These are phyloP conservation scores for Inga leiocalycina DNA, from an alignment of 306 rosid species.

Conservation along the genomic window DNA sequence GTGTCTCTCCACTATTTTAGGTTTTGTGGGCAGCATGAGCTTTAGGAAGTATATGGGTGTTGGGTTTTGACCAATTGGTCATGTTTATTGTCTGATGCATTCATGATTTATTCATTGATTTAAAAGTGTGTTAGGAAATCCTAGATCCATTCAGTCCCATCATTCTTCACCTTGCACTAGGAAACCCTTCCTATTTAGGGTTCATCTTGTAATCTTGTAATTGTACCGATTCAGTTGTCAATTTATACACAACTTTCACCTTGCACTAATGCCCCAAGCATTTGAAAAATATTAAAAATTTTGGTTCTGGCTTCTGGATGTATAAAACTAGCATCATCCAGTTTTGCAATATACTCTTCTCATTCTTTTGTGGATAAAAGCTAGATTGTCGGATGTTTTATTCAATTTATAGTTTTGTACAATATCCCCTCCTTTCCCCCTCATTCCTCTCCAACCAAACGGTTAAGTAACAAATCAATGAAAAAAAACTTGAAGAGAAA, in stretches of 20 bases:
- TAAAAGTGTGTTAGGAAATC: slow-evolving; percentile 38
- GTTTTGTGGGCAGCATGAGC: slow-evolving; percentile 32
- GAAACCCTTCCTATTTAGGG: slow-evolving; percentile 21
- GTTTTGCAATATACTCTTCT: background rate
- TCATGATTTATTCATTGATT: slow-evolving; percentile 49
- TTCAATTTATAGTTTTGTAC: background rate
- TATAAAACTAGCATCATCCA: background rate
- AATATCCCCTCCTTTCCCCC: no score
- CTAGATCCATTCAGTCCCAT: slow-evolving; percentile 53
- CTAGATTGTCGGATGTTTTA: background rate
- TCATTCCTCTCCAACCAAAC: no score
- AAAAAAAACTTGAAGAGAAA: no score
- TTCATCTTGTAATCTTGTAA: slow-evolving; percentile 51
- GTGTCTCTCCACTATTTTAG: slow-evolving; percentile 31
- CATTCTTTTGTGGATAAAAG: background rate
- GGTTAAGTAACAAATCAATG: no score
- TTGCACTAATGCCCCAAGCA: background rate
- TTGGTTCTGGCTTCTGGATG: background rate
- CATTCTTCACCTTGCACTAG: slow-evolving; percentile 41
- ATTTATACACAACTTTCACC: slow-evolving; percentile 26
- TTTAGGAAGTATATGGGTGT: slow-evolving; percentile 34
- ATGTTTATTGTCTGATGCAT: slow-evolving; percentile 34
- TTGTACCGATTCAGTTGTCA: slow-evolving; percentile 37
- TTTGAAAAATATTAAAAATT: background rate
- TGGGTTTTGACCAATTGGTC: slow-evolving; percentile 44